These are phyloP conservation scores for Aspergillus sp. DNA, from an alignment of 2,329 filamentous ascomycete genomes.

Conservation along the genomic window DNA sequence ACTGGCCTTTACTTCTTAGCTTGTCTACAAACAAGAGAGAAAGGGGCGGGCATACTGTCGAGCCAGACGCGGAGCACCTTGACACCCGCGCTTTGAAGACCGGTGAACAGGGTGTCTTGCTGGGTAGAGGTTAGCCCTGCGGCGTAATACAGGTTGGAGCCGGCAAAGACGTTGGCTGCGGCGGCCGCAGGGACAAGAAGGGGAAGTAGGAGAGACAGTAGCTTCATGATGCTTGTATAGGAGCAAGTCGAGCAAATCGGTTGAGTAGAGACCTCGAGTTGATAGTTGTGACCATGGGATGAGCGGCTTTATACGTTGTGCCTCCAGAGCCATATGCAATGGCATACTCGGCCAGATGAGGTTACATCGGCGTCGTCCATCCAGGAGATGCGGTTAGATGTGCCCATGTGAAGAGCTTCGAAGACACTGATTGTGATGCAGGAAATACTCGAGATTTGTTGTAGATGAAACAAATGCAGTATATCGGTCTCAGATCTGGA, in stretches of 20 bases:
- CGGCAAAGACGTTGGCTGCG: slow-evolving; percentile 20
- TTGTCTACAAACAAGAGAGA: not conserved
- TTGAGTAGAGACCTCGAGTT: too few relatives aligned
- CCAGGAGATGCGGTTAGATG: too few relatives aligned
- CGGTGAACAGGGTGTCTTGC: slow-evolving; percentile 15
- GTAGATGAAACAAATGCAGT: too few relatives aligned
- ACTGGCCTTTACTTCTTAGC: not conserved
- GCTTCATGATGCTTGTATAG: not conserved
- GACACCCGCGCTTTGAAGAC: slow-evolving; percentile 17
- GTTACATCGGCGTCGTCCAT: too few relatives aligned
- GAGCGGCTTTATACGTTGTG: too few relatives aligned
- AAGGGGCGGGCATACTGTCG: slow-evolving; percentile 8
- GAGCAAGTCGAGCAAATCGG: not conserved
- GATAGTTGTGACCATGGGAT: too few relatives aligned
- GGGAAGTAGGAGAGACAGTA: not conserved
- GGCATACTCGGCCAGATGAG: too few relatives aligned
- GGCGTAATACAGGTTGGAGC: slow-evolving; percentile 28
- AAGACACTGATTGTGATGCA: too few relatives aligned
- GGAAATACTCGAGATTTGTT: too few relatives aligned
- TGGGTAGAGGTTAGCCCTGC: slow-evolving; percentile 21
- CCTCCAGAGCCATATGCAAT: too few relatives aligned
- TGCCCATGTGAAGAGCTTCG: too few relatives aligned
- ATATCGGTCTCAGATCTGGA: too few relatives aligned
- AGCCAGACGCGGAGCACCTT: slow-evolving; percentile 22
- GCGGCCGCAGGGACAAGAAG: not conserved